Evolutionary conservation across 805 yeast genomes (phyloP), one percentile per base, ranked within the genome.

Genomic region (Metschnikowia chrysomelidarum): DNA sequence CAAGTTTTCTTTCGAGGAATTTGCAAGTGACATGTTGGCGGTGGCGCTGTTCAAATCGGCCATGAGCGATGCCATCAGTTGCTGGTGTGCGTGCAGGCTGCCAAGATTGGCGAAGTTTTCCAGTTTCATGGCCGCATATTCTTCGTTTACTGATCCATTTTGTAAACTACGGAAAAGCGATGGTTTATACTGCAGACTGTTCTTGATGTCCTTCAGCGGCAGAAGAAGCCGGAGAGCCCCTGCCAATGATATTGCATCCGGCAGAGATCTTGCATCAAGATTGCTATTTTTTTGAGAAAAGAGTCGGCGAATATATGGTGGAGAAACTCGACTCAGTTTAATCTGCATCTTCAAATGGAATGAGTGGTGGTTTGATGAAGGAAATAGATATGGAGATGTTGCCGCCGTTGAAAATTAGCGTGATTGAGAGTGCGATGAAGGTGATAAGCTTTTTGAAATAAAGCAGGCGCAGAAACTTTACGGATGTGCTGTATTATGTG

Each of bases 161-260:
- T 63, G 59, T 22, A 64, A 49, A 23, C 54, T 59, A 25, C 49
- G 37, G 13, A 63, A 44, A 13, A 67, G 43, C 12, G 67, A 60
- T 13, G 71, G 71, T 27, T 56, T 60, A 44, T 47, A 63, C 3
- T 32, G 30, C 12, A 41, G 24, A 24, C 30, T 24, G 25, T 34
- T 19, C n/a, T 40, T 17, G 23, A 23, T 13, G 13, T 30, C 28
- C 2, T 27, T 20, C 60, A 32, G 32, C 1, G 47, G 67, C 5
- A 61, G 52, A 13, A 64, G 48, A 15, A 64, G 55, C 38, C 63
- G 64, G 24, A 64, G 40, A 3, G 70, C 70, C 36, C 61, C 63
- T 3, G 69, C 69, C 24, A 64, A 24, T 10, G 36, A 23, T 23
- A 37, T 27, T 3, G 49, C 11, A 24, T 44, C 50, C 8, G 38